Percentiles rank a stretch among this genome's conserved stretches.
Evolutionary conservation across 768 basidiomycete species (phyloP).

Genomic region (Hygrophorus pudorinus): DNA sequence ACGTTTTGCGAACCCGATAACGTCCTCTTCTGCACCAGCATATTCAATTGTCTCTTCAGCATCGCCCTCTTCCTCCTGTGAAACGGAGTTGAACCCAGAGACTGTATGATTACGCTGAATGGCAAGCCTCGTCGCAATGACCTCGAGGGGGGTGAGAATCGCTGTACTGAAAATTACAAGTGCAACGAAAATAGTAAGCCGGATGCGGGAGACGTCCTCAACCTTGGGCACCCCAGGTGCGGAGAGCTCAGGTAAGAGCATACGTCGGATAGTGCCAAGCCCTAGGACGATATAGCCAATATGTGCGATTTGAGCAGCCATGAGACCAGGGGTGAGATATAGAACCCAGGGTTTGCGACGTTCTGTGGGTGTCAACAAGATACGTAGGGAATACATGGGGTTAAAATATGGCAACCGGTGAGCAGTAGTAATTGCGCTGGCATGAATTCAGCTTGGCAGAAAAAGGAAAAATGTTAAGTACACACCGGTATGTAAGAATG

Average conservation of each 20-base stretch:
- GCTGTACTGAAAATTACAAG: slow-evolving; percentile 46
- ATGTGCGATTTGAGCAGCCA: slow-evolving; percentile 47
- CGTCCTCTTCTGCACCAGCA: slow-evolving; percentile 66
- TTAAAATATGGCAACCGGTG: slow-evolving; percentile 61
- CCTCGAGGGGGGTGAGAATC: slow-evolving; percentile 68
- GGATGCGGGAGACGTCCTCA: slow-evolving; percentile 36
- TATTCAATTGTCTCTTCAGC: slow-evolving; percentile 52
- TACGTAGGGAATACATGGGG: slow-evolving; percentile 46
- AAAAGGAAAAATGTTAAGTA: slow-evolving; percentile 1
- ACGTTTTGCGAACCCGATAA: slow-evolving; percentile 54
- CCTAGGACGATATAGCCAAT: slow-evolving; percentile 36
- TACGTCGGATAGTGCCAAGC: slow-evolving; percentile 35
- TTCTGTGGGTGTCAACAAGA: slow-evolving; percentile 76
- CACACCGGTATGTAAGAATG: slow-evolving; percentile 70
- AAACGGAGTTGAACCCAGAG: slow-evolving; percentile 61
- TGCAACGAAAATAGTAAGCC: slow-evolving; percentile 44
- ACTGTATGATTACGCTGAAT: slow-evolving; percentile 81
- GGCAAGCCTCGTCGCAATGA: slow-evolving; percentile 67
- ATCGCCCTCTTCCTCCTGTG: slow-evolving; percentile 65
- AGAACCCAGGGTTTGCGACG: slow-evolving; percentile 69
- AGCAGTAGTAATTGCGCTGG: slow-evolving; percentile 76
- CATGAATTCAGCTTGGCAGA: background rate
- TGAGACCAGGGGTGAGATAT: slow-evolving; percentile 68
- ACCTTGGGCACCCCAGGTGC: slow-evolving; percentile 20
- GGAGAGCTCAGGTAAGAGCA: slow-evolving; percentile 33